A percentile compares a stretch with the other conserved stretches of the same genome.
Evolutionary conservation across 1,139 yeast species (phyloP).

Genomic region (Yamadazyma conglobata): DNA sequence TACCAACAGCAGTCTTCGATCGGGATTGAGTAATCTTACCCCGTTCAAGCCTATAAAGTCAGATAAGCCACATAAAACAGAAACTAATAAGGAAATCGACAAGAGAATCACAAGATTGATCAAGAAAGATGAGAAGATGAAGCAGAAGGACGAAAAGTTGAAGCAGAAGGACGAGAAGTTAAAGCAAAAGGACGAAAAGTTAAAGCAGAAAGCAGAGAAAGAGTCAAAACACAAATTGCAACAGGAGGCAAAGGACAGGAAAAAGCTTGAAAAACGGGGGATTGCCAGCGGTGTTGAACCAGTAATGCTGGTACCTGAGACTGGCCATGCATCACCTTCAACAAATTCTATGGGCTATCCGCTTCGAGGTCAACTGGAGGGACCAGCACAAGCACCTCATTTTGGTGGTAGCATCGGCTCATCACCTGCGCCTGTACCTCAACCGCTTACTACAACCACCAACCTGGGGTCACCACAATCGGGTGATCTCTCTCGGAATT

Average conservation of each 20-base stretch:
- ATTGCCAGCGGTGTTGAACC: too few species aligned
- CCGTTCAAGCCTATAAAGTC: slow-evolving; percentile 27
- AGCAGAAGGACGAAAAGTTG: slow-evolving; percentile 18
- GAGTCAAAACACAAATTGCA: slow-evolving; percentile 12
- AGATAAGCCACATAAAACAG: slow-evolving; percentile 13
- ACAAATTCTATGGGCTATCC: too few species aligned
- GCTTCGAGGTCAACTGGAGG: too few species aligned
- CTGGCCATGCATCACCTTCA: neutral
- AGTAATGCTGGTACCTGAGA: too few species aligned
- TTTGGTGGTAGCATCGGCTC: too few species aligned
- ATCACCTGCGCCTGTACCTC: neutral
- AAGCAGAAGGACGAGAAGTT: slow-evolving; percentile 19
- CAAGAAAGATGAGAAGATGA: slow-evolving; percentile 28
- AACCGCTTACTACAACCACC: neutral
- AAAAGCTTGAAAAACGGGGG: slow-evolving; percentile 1
- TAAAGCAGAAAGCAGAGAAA: slow-evolving; percentile 20
- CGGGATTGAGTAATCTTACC: slow-evolving; percentile 23
- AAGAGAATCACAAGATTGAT: slow-evolving; percentile 27
- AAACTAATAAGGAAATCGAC: slow-evolving; percentile 28
- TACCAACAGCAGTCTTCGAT: slow-evolving; percentile 24
- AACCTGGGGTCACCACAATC: too few species aligned
- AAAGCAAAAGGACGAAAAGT: slow-evolving; percentile 29
- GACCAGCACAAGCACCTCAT: neutral
- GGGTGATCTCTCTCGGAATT: too few species aligned
- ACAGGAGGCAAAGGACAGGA: slow-evolving; percentile 8